phyloP scores from a whole-genome alignment of 441 rosid genomes.

The Brassica balearica region DNA sequence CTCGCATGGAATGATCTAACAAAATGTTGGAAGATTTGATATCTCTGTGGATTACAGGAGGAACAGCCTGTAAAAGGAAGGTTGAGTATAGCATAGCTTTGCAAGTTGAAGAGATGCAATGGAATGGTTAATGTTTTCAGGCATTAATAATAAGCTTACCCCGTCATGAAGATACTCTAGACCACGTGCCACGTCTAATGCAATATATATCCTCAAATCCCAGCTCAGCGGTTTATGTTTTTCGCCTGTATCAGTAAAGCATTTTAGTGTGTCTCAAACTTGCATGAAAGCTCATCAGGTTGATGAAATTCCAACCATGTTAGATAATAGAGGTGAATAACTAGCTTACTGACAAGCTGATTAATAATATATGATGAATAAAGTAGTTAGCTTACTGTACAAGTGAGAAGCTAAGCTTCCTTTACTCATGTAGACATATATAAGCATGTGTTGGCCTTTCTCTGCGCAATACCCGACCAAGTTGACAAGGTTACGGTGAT shows the following conservation, averaged over 20 bases:
- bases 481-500: conserved; percentile 94
- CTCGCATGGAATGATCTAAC: conserved; percentile 94
- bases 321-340: not conserved
- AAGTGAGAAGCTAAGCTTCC: conserved; percentile 97
- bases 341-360: not conserved
- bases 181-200: conserved; percentile 93
- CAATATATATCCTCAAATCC: conserved; percentile 86
- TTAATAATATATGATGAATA: not conserved
- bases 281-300: conserved; percentile 1
- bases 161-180: conserved; percentile 99
- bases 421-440: conserved; percentile 96
- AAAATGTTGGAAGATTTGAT: conserved; percentile 94
- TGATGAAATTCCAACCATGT: not conserved
- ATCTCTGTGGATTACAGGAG: conserved; percentile 95
- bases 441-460: conserved; percentile 90
- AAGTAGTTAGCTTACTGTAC: conserved; percentile 66
- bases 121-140: conserved; percentile 9
- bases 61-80: conserved; percentile 73
- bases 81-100: not conserved
- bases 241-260: conserved; percentile 56
- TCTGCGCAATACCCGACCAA: conserved; percentile 97
- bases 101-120: conserved; percentile 17
- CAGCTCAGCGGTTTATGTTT: conserved; percentile 66
- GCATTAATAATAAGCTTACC: conserved; percentile 50
- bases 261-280: not conserved